phyloP scores from a whole-genome alignment of 345 rosid genomes.

The Rhodomyrtus tomentosa region DNA sequence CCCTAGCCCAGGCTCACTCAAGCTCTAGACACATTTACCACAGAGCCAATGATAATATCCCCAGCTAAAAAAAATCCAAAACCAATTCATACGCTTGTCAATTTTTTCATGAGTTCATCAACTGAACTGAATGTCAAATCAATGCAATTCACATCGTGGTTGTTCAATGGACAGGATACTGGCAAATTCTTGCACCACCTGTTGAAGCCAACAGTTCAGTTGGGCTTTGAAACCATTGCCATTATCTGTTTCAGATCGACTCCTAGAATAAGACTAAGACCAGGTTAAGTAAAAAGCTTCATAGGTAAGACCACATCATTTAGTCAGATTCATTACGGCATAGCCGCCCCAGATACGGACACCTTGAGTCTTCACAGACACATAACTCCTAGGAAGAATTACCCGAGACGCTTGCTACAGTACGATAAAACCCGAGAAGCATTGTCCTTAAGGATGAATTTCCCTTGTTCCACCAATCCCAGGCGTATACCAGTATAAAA shows the following conservation, averaged over 20 bases:
- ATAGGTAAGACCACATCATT: background rate
- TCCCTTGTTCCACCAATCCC: background rate
- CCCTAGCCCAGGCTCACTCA: background rate
- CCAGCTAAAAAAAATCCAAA: background rate
- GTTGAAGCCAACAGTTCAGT: background rate
- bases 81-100: background rate
- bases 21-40: background rate
- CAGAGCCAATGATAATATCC: background rate
- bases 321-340: background rate
- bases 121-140: background rate
- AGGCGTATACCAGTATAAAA: background rate
- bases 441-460: background rate
- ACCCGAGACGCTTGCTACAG: background rate
- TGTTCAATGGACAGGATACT: background rate
- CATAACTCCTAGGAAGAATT: background rate
- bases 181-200: background rate
- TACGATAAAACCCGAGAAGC: background rate
- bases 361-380: background rate
- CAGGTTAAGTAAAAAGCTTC: background rate
- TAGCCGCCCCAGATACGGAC: background rate
- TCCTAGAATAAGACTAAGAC: background rate
- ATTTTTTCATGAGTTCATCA: background rate
- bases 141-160: background rate
- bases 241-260: background rate
- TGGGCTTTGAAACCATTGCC: background rate